Percentiles rank a stretch among this genome's conserved stretches.
Evolutionary conservation across 352 stramenopile species (phyloP).

Genomic region (Phytophthora pistaciae): DNA sequence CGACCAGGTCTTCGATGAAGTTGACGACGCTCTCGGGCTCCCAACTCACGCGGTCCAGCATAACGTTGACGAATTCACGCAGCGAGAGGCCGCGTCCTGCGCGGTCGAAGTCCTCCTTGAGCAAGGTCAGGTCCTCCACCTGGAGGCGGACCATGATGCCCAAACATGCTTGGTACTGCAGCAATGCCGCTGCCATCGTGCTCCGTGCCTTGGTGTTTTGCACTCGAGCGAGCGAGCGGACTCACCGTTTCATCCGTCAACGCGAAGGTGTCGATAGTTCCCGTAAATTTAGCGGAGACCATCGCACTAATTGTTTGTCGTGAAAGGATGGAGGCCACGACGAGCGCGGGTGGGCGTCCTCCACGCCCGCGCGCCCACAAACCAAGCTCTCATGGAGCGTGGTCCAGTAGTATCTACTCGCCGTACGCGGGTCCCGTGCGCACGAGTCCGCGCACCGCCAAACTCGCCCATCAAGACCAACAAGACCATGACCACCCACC

Average conservation of each 20-base stretch:
- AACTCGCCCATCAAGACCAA: conserved; percentile 26
- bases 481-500: conserved; percentile 6
- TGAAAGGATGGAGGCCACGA: conserved; percentile 19
- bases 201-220: not conserved
- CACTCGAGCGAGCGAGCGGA: not conserved
- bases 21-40: conserved; percentile 56
- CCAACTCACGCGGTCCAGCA: conserved; percentile 78
- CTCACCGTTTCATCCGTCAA: conserved; percentile 24
- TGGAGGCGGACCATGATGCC: conserved; percentile 83
- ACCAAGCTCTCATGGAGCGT: conserved; percentile 15
- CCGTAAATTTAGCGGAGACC: conserved; percentile 32
- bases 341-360: conserved; percentile 16
- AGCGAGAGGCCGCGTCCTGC: conserved; percentile 62
- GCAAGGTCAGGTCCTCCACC: conserved; percentile 65
- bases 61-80: conserved; percentile 72
- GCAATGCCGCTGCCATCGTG: conserved; percentile 64
- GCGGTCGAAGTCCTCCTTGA: conserved; percentile 80
- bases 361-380: conserved; percentile 33
- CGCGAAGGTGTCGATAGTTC: not conserved
- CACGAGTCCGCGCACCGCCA: conserved; percentile 42
- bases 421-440: conserved; percentile 31
- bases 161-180: conserved; percentile 81
- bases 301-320: conserved; percentile 8
- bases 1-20: conserved; percentile 81
- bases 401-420: conserved; percentile 27